Evolutionary conservation across 2,329 filamentous ascomycete genomes (phyloP), one percentile per base, ranked within the genome.

Genomic region (Diaporthe ampelina): DNA sequence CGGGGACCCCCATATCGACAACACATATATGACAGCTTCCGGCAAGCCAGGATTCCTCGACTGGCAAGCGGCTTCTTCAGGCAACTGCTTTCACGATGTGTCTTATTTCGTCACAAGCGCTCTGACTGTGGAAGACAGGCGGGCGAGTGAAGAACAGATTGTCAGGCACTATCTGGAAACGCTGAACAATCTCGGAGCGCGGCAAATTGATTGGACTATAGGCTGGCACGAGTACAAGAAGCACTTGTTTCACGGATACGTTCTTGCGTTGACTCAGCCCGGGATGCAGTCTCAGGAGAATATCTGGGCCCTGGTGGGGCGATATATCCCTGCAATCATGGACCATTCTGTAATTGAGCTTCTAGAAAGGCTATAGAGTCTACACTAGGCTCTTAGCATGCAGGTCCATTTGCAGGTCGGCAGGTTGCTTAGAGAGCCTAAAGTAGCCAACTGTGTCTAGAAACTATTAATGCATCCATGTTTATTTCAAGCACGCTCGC

Each of bases 31-130:
- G 35, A 43, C 35, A 26, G n/a, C n/a, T 1, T 43, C 58, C 0
- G 58, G 58, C 7, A 15, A 43, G n/a, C 58, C 37, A 7, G 58
- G 37, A 17, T 61, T 61, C 21, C 58, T 61, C n/a, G 15, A 61
- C n/a, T 61, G 58, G 58, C 24, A 61, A 29, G n/a, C 37, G 15
- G 37, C 58, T 26, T 61, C 58, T 24, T 43, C 37, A 5, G 37
- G n/a, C 13, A 61, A 43, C 37, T 43, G 37, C 58, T 61, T 29
- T 9, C 58, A 61, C 58, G 58, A 43, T 29, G 58, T 61, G 11
- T 61, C 57, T 26, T 61, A 61, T 24, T 61, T 61, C 19, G 37
- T 61, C 58, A 43, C 58, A 8, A 61, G 58, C n/a, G 37, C 37
- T 10, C n/a, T 61, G n/a, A 43, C n/a, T 2, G 58, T 61, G 35